Evolutionary conservation across 345 rosid genomes (phyloP).

Genomic region (Euphorbia tirucalli): DNA sequence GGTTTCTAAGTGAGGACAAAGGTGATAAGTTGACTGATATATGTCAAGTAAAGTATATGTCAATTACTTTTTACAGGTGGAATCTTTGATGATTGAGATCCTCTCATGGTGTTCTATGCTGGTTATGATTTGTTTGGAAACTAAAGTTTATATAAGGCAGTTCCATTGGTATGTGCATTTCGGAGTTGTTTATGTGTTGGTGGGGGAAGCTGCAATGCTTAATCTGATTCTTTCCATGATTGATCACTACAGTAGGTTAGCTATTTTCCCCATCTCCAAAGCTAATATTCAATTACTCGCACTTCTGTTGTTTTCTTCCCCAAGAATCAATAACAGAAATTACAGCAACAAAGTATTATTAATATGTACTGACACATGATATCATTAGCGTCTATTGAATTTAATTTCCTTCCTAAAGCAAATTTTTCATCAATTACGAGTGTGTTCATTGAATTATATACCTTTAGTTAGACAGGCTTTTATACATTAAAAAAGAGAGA

Average conservation of each 20-base stretch:
- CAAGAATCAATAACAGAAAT: not conserved
- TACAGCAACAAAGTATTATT: not conserved
- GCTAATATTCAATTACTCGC: not conserved
- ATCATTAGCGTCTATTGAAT: no score
- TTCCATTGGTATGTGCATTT: conserved; percentile 36
- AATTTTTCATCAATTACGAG: not conserved
- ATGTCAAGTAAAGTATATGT: conserved; percentile 4
- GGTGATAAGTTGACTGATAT: no score
- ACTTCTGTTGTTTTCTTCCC: not conserved
- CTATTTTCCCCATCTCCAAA: not conserved
- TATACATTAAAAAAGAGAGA: no score
- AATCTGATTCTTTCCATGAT: conserved; percentile 22
- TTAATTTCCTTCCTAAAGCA: not conserved
- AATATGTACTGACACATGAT: not conserved
- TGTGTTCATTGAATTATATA: not conserved
- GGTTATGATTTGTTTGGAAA: conserved; percentile 28
- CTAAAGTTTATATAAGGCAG: conserved; percentile 26
- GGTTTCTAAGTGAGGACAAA: no score
- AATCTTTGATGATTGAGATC: conserved; percentile 23
- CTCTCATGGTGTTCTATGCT: conserved; percentile 33
- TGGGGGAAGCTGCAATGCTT: conserved; percentile 32
- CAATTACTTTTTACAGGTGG: conserved; percentile 16
- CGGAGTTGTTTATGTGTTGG: conserved; percentile 31
- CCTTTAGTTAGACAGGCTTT: no score
- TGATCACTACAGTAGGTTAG: conserved; percentile 24